A percentile compares a stretch with the other conserved stretches of the same genome.
phyloP scores from a whole-genome alignment of 2,329 filamentous ascomycete genomes.

The Neopestalotiopsis sp. region DNA sequence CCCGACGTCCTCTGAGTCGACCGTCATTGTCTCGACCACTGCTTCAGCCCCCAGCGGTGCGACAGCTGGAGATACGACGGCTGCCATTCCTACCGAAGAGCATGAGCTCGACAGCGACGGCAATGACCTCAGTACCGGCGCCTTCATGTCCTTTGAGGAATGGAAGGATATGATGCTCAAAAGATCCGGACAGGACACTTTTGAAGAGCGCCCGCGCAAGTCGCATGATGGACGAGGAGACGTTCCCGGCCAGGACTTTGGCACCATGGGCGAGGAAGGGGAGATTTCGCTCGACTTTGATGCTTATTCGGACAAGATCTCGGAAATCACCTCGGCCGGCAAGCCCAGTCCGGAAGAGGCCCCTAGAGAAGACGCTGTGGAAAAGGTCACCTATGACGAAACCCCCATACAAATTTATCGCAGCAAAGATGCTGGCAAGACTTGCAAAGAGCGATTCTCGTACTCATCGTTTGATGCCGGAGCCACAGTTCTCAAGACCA shows the following conservation, averaged over 20 bases:
- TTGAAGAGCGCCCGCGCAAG: constrained; percentile 70
- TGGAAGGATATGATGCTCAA: constrained; percentile 96
- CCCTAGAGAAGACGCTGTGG: constrained; percentile 37
- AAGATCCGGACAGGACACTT: constrained; percentile 75
- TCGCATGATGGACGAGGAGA: constrained; percentile 54
- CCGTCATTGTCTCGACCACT: constrained; percentile 21
- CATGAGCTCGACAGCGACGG: constrained; percentile 64
- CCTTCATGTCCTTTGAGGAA: constrained; percentile 96
- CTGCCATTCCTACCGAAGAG: constrained; percentile 43
- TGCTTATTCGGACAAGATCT: constrained; percentile 50
- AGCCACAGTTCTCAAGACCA: constrained; percentile 90
- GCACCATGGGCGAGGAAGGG: constrained; percentile 82
- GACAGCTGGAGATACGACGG: constrained; percentile 23
- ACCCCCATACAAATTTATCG: constrained; percentile 62
- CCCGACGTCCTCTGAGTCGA: constrained; percentile 26
- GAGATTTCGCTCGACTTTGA: constrained; percentile 74
- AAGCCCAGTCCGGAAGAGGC: constrained; percentile 26
- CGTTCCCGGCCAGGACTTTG: constrained; percentile 67
- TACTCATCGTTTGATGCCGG: constrained; percentile 98
- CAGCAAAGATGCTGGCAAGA: constrained; percentile 93
- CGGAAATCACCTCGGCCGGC: constrained; percentile 43
- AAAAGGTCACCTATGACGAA: constrained; percentile 52
- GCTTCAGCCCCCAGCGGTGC: constrained; percentile 24
- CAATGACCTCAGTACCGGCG: constrained; percentile 63
- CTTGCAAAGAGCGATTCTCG: constrained; percentile 96